Percentiles rank a stretch among this genome's conserved stretches.
These are phyloP conservation scores for Cutaneotrichosporon sp. DNA, from an alignment of 1,284 basidiomycete species.

Conservation along the genomic window DNA sequence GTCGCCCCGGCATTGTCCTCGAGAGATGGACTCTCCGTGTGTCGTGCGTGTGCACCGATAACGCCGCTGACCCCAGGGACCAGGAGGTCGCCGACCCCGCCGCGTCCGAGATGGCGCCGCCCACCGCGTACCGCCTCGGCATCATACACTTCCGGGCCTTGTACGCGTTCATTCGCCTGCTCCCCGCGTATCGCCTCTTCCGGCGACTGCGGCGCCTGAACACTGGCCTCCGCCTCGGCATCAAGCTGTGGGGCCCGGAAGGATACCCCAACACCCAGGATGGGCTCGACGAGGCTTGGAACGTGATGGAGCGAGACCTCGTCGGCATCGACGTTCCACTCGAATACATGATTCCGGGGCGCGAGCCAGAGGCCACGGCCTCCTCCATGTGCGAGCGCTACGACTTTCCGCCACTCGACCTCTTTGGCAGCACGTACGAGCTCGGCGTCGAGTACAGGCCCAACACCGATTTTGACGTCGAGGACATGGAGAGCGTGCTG, in stretches of 20 bases:
- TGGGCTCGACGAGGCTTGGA: conserved; percentile 46
- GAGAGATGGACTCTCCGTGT: conserved; percentile 51
- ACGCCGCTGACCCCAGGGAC: conserved; percentile 6
- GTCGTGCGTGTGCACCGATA: conserved; percentile 28
- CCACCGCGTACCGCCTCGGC: conserved; percentile 46
- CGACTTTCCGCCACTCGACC: conserved; percentile 39
- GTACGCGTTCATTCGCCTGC: conserved; percentile 43
- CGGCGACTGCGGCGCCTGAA: conserved; percentile 43
- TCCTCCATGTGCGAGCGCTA: conserved; percentile 23
- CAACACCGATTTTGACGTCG: conserved; percentile 47
- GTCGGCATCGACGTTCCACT: conserved; percentile 42
- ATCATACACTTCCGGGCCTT: conserved; percentile 52
- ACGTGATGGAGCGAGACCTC: conserved; percentile 49
- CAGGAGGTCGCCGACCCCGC: background rate
- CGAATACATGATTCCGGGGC: conserved; percentile 28
- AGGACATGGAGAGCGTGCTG: conserved; percentile 50
- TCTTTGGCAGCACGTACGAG: conserved; percentile 45
- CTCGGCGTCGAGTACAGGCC: conserved; percentile 41
- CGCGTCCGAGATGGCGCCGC: conserved; percentile 37
- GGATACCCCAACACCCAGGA: conserved; percentile 34
- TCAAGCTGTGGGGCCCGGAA: conserved; percentile 53
- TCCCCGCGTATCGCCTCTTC: conserved; percentile 47
- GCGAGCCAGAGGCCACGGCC: conserved; percentile 16
- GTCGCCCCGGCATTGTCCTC: conserved; percentile 46
- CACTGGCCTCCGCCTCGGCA: conserved; percentile 47